phyloP scores from a whole-genome alignment of 2,329 filamentous ascomycete species.

The Cladosporium sp. region DNA sequence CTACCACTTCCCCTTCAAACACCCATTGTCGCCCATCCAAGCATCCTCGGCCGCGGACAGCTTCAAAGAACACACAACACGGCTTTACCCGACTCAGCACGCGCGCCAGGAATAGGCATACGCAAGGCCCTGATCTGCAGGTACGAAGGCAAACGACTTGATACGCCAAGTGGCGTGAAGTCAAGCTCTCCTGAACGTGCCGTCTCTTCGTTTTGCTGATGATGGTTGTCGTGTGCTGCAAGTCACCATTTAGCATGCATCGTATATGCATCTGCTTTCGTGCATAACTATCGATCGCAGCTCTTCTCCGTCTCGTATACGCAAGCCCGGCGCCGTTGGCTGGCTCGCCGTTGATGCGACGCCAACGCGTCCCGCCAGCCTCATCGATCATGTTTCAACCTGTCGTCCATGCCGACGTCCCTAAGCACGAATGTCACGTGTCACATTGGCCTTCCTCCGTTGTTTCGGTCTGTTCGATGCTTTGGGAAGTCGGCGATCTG shows the following conservation, averaged over 20 bases:
- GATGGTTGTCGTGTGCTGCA: neutral
- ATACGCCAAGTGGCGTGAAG: neutral
- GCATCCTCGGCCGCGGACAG: neutral
- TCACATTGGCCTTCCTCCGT: neutral
- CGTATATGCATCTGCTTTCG: neutral
- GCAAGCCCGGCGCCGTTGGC: conserved; percentile 1
- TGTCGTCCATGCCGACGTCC: neutral
- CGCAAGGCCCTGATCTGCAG: conserved; percentile 8
- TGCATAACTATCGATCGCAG: neutral
- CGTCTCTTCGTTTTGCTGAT: neutral
- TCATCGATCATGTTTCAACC: neutral
- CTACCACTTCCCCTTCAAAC: neutral
- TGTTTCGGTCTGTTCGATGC: neutral
- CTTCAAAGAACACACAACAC: neutral
- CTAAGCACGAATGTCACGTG: neutral
- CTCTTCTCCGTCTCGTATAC: neutral
- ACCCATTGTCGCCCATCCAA: neutral
- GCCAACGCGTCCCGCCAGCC: conserved; percentile 1
- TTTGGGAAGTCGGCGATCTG: neutral
- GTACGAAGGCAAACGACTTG: conserved; percentile 8
- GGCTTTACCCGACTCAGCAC: conserved; percentile 7
- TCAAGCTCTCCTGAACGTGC: neutral
- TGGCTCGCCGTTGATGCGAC: conserved; percentile 4
- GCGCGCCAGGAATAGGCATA: conserved; percentile 9
- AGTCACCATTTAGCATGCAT: neutral